Evolutionary conservation across 2,329 filamentous ascomycete genomes (phyloP), one percentile per base, ranked within the genome.

Genomic region (Aspergillus floridensis): DNA sequence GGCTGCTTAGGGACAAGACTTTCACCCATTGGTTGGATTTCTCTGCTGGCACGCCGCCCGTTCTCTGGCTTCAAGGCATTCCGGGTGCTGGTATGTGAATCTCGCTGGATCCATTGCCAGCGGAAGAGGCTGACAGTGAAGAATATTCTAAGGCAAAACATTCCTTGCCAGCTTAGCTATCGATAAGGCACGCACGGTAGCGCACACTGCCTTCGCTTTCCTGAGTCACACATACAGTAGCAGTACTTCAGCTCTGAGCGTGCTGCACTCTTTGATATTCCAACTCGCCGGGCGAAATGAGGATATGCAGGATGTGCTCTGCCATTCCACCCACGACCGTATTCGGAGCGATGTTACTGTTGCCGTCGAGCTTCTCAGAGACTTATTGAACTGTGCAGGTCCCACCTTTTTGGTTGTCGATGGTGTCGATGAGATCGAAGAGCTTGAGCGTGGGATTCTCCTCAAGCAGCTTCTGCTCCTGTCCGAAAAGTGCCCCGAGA

Each of bases 371-470:
- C 26, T 29, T 29, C 26, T 29, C 26, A 29, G 26, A 29, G 26
- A 10, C 26, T 8, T 29, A 29, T 8, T 29, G 26, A 29, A 29
- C 10, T 29, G 26, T 29, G 26, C 26, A 8, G 26, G 26, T 29
- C 3, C 26, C 3, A 7, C 26, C 10, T 29, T 29, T 10, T 3
- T 29, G 1, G 26, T 29, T 29, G 26, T 74, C 16, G 71, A 74
- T 59, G 72, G 72, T 3, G 38, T 73, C 10, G 71, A 74, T 56
- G 71, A 74, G 60, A 70, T 71, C 3, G 62, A 58, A 47, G 68
- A 35, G 32, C 63, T 5, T 6, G 59, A 61, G 29, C 51, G 59
- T 19, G 7, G 38, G 4, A 67, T 26, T 32, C 56, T 52, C 56
- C 65, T 58, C 48, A 26, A 31, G 5, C 38, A 29, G 21, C 19